phyloP scores from a whole-genome alignment of 2,329 filamentous ascomycete species.

The Zalaria sp. region DNA sequence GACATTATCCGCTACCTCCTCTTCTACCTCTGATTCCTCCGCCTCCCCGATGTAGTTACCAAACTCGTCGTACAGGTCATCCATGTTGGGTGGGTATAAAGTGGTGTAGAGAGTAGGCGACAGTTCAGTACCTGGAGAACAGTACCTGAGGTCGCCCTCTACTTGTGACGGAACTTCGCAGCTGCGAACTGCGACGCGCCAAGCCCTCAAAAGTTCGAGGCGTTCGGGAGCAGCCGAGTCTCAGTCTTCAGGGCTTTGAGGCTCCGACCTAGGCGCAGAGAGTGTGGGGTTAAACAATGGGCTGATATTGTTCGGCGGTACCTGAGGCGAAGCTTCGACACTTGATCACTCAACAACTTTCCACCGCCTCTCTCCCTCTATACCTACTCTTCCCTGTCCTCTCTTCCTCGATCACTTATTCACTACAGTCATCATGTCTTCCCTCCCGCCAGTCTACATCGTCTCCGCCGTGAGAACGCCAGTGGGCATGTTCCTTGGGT shows the following conservation, averaged over 20 bases:
- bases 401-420: not conserved
- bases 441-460: conserved; percentile 83
- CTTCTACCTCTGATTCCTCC: conserved; percentile 75
- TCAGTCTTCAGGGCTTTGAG: too few relatives aligned
- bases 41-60: conserved; percentile 97
- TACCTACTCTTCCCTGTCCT: conserved; percentile 1
- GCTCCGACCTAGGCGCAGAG: too few relatives aligned
- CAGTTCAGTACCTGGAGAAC: not conserved
- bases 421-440: conserved; percentile 44
- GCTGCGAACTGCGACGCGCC: too few relatives aligned
- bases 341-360: too few relatives aligned
- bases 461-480: conserved; percentile 85
- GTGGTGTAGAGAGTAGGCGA: too few relatives aligned
- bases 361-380: too few relatives aligned
- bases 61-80: conserved; percentile 98
- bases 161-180: too few relatives aligned
- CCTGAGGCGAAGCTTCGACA: too few relatives aligned
- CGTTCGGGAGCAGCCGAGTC: too few relatives aligned
- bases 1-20: conserved; percentile 59
- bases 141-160: not conserved
- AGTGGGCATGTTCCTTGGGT: conserved; percentile 90
- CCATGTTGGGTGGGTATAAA: conserved; percentile 43
- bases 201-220: too few relatives aligned
- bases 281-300: too few relatives aligned
- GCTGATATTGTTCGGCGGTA: too few relatives aligned